A percentile compares a stretch with the other conserved stretches of the same genome.
Conservation (phyloP, 1,284 basidiomycete genomes). For the Ceratobasidium sp. region DNA sequence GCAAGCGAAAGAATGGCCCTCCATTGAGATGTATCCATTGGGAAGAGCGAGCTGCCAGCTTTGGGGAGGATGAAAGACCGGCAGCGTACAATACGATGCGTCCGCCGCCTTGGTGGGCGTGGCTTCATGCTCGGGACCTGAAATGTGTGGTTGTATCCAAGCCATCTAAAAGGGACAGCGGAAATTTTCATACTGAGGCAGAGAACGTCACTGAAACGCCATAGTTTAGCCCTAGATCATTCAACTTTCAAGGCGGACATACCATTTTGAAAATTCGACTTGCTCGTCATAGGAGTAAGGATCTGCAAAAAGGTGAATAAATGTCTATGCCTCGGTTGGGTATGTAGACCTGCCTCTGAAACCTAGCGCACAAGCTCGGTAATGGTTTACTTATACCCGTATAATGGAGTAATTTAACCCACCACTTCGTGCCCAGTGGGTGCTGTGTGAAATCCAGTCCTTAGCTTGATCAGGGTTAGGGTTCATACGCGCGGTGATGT, state of each 20-base stretch:
- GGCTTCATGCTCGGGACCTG: slow-evolving; percentile 67
- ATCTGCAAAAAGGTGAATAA: slow-evolving; percentile 35
- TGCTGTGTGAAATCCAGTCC: slow-evolving; percentile 67
- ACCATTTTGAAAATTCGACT: slow-evolving; percentile 69
- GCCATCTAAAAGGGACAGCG: background rate
- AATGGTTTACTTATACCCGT: background rate
- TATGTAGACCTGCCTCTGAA: slow-evolving; percentile 45
- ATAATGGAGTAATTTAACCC: background rate
- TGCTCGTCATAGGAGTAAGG: slow-evolving; percentile 58
- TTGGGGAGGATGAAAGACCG: slow-evolving; percentile 67
- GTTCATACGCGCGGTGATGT: slow-evolving; percentile 60
- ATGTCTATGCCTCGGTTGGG: background rate
- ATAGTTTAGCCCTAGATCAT: slow-evolving; percentile 1
- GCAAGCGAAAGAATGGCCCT: slow-evolving; percentile 69
- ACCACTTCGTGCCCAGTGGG: slow-evolving; percentile 67
- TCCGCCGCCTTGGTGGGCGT: slow-evolving; percentile 59
- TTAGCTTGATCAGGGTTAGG: slow-evolving; percentile 65
- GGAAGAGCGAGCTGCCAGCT: slow-evolving; percentile 51
- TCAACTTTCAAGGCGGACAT: slow-evolving; percentile 48
- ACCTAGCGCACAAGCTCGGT: slow-evolving; percentile 1
- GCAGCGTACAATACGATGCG: slow-evolving; percentile 69
- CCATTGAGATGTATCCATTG: slow-evolving; percentile 68
- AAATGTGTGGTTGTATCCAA: slow-evolving; percentile 3
- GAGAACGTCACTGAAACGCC: slow-evolving; percentile 64
- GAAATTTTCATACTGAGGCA: slow-evolving; percentile 61